Evolutionary conservation across 495 filamentous ascomycete species (phyloP), one percentile per base, ranked within the genome.

Genomic region (Sporormia fimetaria): DNA sequence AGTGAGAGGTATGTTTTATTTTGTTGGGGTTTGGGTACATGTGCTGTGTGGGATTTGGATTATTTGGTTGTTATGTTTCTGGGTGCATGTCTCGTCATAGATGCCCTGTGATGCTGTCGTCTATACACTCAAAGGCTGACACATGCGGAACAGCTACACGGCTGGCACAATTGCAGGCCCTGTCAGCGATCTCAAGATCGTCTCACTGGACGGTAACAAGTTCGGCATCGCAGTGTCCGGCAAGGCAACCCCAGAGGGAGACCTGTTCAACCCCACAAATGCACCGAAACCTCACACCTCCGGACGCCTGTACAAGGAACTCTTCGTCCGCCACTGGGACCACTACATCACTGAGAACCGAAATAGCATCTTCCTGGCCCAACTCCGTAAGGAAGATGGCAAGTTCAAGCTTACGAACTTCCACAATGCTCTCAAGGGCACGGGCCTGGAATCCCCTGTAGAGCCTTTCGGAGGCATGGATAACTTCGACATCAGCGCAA

Each of bases 151-250:
- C 16, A 57, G 47, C 15, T 75, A 79, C 29, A 70, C 74, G 6
- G 79, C 75, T 6, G 74, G 72, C 0, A 69, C 64, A 1, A 73
- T 94, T 43, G 66, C 76, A 21, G 83, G 72, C 3, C 67, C 75
- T 0, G 67, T 88, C 3, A 77, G 69, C n/a, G 81, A 87, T 51
- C 58, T 94, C 30, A 94, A 87, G 48, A 57, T 80, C 23, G 75
- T 70, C 21, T 54, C 64, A 12, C 61, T 87, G 14, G 64, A 74
- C 4, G 62, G 75, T 1, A 73, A 70, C n/a, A 71, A 67, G 32
- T 64, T 83, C 48, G 85, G 78, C 10, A 68, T 95, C 24, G 79
- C 78, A 18, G 66, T 83, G 15, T 74, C 77, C 5, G 76, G 67
- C 15, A 71, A 70, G 54, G 67, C 74, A 4, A 68, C 63, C 18